Evolutionary conservation across 169 alveolate genomes (phyloP), one percentile per base, ranked within the genome.

Genomic region (Plasmodium berghei): DNA sequence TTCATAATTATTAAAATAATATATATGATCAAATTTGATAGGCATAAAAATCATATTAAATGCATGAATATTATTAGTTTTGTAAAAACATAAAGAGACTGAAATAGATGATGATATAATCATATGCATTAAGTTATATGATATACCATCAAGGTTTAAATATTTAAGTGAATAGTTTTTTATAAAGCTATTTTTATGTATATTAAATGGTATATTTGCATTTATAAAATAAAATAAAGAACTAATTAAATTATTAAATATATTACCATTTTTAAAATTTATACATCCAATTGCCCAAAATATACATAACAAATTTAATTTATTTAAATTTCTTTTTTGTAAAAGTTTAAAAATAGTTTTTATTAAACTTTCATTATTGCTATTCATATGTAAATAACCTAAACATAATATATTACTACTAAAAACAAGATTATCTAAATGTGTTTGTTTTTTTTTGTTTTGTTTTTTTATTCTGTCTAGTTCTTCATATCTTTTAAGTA

Each of bases 201-300:
- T 18, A 34, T 70, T 61, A 45, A 20, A 63, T n/a, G 91, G 91
- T 86, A 86, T 66, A 86, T 86, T 69, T 45, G 56, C 48, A 63
- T 86, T 86, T 45, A 59, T 61, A 45, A 86, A 86, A 86, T 45
- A 86, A 46, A 86, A 63, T 40, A 86, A 71, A 20, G 77, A 70
- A 9, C 63, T 71, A 59, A 86, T 59, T 46, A 71, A n/a, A 24
- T 71, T 69, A n/a, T 69, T 40, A 72, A 86, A 86, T 58, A 86
- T 48, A 28, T 63, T 86, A 1, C 91, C 91, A 1, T 71, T 86
- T 70, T 86, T 70, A 70, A 71, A 70, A 52, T 86, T 69, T 18
- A 86, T 86, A 71, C 87, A 45, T 28, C 91, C 91, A 26, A 86
- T 61, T 1, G 87, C 22, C 91, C 91, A 86, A 73, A 86, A 86